Base-by-base conservation (phyloP, 805 yeast genomes). In the Pichia cephalocereana region DNA sequence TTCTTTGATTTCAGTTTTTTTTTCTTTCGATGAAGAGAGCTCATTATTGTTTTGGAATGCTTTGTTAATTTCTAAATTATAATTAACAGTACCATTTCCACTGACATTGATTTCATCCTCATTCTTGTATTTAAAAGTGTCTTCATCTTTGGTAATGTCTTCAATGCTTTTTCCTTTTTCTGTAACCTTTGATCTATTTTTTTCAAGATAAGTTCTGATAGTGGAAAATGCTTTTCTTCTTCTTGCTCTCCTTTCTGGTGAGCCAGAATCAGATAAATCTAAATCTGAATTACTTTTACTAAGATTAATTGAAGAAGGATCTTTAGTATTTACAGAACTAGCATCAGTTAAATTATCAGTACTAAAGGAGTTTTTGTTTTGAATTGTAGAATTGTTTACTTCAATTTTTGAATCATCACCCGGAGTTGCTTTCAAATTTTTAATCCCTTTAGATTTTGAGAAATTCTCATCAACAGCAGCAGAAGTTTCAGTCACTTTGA, bases 201-300 rank as follows among this genome's bases (percentile, higher is more conserved):
- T 38, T 12, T 45, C 47, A 17, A 44, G 38, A 36, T 47, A 45
- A 11, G 45, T 39, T 39, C 40, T 45, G 12, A 45, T 41, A 8
- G 49, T 45, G n/a, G 18, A 17, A 9, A 46, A 43, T n/a, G 50
- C 50, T 14, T 42, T 46, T 39, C 42, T 49, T 36, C 45, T 41
- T 36, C 38, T 49, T 6, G 43, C 8, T 17, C 31, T 40, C 26
- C 14, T 34, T 7, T 47, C 46, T 7, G 47, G 43, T 1, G 39
- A 38, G 14, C 32, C 14, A 12, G 32, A 30, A 8, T 30, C 32
- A 30, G 32, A 30, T 30, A 30, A 30, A 30, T 30, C 32, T 12
- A 30, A 7, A 30, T 30, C 32, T 1, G 32, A 30, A 30, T 30
- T 10, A 30, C 7, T 30, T 30, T 30, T 30, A 30, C 32, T 30